Conservation (phyloP, 768 basidiomycete genomes). For the Kwoniella europaea region DNA sequence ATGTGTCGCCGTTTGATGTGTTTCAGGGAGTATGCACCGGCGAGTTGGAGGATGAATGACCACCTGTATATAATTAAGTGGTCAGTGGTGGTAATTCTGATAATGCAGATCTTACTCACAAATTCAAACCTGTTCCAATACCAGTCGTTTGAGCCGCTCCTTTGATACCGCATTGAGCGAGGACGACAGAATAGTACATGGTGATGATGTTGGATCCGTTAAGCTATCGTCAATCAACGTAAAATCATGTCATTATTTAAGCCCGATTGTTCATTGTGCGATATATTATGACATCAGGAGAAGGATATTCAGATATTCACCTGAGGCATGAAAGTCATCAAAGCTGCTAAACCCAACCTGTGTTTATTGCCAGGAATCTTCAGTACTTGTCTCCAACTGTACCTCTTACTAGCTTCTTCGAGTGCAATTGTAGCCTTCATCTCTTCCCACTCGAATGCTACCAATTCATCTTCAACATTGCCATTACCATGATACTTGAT, state of each 20-base stretch:
- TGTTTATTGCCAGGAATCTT: conserved; percentile 71
- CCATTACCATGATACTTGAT: conserved; percentile 84
- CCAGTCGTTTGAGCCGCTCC: conserved; percentile 3
- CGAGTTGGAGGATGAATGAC: conserved; percentile 1
- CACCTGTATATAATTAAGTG: not conserved
- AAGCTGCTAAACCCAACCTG: conserved; percentile 62
- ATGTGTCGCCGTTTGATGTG: conserved; percentile 19
- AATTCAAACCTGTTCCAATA: conserved; percentile 3
- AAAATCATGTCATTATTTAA: no score
- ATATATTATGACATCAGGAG: not conserved
- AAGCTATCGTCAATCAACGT: not conserved
- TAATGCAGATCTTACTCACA: not conserved
- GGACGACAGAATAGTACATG: conserved; percentile 13
- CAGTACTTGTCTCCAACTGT: conserved; percentile 65
- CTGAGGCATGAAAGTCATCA: conserved; percentile 13
- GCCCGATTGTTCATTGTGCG: no score
- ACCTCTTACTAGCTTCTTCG: conserved; percentile 66
- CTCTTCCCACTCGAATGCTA: conserved; percentile 59
- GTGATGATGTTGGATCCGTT: conserved; percentile 15
- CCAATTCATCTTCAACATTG: conserved; percentile 64
- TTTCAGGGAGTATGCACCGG: conserved; percentile 15
- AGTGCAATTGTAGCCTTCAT: conserved; percentile 70
- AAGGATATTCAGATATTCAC: not conserved
- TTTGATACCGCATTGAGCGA: conserved; percentile 5
- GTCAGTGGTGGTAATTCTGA: not conserved